Conservation (phyloP, 2,329 filamentous ascomycete genomes). For the Cladophialophora exuberans region DNA sequence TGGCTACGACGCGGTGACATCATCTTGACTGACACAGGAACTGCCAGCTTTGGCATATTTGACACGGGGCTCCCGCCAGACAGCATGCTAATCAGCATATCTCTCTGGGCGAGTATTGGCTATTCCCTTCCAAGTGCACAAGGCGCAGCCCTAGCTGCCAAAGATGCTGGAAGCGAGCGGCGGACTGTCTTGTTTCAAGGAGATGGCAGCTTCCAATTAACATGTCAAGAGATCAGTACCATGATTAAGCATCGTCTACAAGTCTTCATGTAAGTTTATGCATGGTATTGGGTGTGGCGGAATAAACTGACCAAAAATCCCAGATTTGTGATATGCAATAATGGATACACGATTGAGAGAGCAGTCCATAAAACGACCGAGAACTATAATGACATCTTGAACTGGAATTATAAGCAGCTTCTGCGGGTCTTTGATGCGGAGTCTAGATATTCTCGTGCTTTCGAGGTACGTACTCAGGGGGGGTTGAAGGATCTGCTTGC, state of each 20-base stretch:
- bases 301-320: neutral
- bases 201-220: constrained; percentile 84
- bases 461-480: neutral
- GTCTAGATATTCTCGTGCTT: neutral
- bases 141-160: constrained; percentile 69
- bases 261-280: constrained; percentile 10
- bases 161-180: neutral
- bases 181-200: constrained; percentile 83
- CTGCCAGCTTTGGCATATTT: constrained; percentile 85
- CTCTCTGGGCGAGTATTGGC: constrained; percentile 70
- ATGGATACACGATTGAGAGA: constrained; percentile 87
- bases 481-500: neutral
- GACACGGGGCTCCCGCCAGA: constrained; percentile 73
- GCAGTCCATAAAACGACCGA: constrained; percentile 83
- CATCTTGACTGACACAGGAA: constrained; percentile 84
- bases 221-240: constrained; percentile 75
- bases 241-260: constrained; percentile 72
- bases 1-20: constrained; percentile 75
- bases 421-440: neutral
- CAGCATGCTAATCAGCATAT: constrained; percentile 76
- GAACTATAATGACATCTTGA: constrained; percentile 76
- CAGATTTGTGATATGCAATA: constrained; percentile 83
- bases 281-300: neutral
- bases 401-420: constrained; percentile 72
- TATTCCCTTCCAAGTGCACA: constrained; percentile 65